phyloP scores from a whole-genome alignment of 352 stramenopile genomes.

The Phytophthora pisi region DNA sequence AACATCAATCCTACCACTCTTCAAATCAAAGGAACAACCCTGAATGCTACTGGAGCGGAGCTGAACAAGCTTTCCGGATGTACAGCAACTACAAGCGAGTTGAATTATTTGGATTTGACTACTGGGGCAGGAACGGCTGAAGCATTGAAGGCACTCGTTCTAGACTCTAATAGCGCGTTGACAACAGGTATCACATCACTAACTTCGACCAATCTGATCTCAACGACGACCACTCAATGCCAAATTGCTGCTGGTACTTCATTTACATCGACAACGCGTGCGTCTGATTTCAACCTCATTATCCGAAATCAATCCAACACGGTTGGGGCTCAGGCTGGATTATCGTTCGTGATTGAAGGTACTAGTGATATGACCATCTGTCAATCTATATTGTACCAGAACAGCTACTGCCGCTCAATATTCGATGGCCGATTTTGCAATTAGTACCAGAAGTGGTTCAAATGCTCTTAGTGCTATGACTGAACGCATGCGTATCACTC shows the following conservation, averaged over 20 bases:
- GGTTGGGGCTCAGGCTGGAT: not conserved
- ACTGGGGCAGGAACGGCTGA: not conserved
- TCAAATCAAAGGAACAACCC: not conserved
- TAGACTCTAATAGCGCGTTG: not conserved
- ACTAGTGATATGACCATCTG: not conserved
- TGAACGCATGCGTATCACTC: too few relatives aligned
- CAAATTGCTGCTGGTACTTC: not conserved
- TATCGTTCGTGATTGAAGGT: not conserved
- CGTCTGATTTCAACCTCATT: not conserved
- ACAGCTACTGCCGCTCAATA: not conserved
- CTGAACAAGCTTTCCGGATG: not conserved
- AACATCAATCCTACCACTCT: conserved; percentile 12
- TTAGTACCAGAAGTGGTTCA: too few relatives aligned
- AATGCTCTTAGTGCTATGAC: too few relatives aligned
- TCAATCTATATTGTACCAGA: too few relatives aligned
- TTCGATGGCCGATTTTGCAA: too few relatives aligned
- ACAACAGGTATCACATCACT: not conserved
- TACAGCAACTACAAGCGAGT: not conserved
- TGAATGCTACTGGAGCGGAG: not conserved
- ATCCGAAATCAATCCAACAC: not conserved
- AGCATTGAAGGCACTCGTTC: not conserved
- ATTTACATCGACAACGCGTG: not conserved
- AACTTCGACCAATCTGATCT: not conserved
- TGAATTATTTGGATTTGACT: not conserved
- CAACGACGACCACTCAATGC: not conserved